Evolutionary conservation across 352 stramenopile species (phyloP).

Genomic region (Pythium folliculosum): DNA sequence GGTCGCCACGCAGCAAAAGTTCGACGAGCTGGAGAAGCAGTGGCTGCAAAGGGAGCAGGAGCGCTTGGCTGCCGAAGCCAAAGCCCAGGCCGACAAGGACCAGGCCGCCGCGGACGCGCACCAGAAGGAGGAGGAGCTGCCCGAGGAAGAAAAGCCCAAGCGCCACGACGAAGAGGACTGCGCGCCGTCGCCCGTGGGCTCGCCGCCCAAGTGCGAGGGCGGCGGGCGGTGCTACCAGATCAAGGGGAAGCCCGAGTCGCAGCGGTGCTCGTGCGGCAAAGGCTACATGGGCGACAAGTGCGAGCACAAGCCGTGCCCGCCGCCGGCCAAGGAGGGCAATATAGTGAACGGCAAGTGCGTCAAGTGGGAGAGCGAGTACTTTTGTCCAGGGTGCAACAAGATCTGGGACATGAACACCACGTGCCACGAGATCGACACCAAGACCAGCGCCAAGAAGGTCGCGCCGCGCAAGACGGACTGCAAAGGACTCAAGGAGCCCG

Average conservation of each 20-base stretch:
- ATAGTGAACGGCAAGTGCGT: conserved; percentile 18
- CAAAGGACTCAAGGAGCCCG: background rate
- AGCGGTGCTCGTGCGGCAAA: conserved; percentile 12
- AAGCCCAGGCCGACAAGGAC: background rate
- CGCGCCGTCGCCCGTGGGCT: background rate
- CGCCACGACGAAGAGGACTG: conserved; percentile 7
- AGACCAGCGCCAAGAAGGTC: background rate
- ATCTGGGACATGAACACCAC: background rate
- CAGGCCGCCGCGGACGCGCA: background rate
- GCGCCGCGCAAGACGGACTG: background rate
- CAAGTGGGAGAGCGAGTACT: conserved; percentile 15
- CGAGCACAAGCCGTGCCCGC: conserved; percentile 14
- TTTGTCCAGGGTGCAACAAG: conserved; percentile 10
- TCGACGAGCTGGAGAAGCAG: background rate
- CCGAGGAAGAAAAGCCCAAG: background rate
- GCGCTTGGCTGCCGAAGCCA: background rate
- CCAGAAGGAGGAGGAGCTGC: background rate
- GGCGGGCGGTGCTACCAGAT: conserved; percentile 13
- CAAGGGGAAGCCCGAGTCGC: conserved; percentile 13
- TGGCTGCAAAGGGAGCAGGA: background rate
- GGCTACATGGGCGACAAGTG: conserved; percentile 20
- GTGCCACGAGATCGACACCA: conserved; percentile 6
- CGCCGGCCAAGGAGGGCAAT: conserved; percentile 14
- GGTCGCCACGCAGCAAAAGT: background rate
- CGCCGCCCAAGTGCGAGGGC: conserved; percentile 3